Evolutionary conservation across 129 eudicot species (phyloP), one percentile per base, ranked within the genome.

Genomic region (Mikania micrantha): DNA sequence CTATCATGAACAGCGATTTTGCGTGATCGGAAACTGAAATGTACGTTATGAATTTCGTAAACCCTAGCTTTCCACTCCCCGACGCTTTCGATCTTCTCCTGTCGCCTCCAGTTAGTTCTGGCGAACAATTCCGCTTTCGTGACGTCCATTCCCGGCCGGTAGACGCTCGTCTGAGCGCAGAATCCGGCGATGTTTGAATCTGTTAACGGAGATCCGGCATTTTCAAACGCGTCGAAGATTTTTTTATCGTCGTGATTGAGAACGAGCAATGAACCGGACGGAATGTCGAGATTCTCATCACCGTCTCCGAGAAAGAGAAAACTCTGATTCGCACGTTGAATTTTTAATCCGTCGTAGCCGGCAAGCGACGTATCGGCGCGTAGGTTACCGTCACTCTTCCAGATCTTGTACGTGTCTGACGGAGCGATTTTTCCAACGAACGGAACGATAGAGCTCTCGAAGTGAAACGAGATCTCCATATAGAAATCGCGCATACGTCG

Each of bases 121-220:
- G 83, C 69, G 1, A 81, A 71, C 9, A 94, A 77, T 75, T 87
- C 90, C 1, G 99, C 96, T 41, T 75, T 84, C 0, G 99, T 94
- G 6, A 94, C 97, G 74, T 94, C 99, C 90, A 94, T 94, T 59
- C 99, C 99, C 0, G 99, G 99, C 2, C 99, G 83, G 61, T 94
- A 89, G 12, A 94, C 96, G 71, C 88, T 89, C 22, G 97, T 86
- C 28, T 89, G 97, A 6, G 80, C 71, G 28, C 92, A 84, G 9
- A 87, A 86, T 27, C 69, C 81, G 24, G 93, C 74, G 27, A 94
- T 74, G 31, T 89, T 96, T 17, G 86, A 45, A 36, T 87, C 99
- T 5, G 73, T 53, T 15, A 94, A 59, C 39, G 88, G 92, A 58
- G 76, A 69, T 35, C 97, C 99, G 12, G 99, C 96, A 8, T 79